Conservation (phyloP, 2,329 filamentous ascomycete genomes). For the Albophoma yamanashiensis region DNA sequence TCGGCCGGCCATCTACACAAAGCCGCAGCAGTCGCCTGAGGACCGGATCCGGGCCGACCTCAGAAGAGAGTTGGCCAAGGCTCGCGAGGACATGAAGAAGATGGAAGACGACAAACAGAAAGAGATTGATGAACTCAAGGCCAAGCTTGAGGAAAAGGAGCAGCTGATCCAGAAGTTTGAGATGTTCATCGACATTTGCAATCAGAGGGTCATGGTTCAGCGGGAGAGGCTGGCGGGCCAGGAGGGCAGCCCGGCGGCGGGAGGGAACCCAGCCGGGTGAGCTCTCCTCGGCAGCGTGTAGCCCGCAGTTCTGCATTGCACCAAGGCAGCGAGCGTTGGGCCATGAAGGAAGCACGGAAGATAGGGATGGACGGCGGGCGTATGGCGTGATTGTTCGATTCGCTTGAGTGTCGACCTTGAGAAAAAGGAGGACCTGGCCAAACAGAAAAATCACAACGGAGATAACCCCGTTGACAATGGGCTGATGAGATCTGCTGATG, state of each 20-base stretch:
- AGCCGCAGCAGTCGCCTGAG: slow-evolving; percentile 51
- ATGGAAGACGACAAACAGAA: slow-evolving; percentile 45
- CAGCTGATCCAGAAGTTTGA: slow-evolving; percentile 53
- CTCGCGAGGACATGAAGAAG: slow-evolving; percentile 44
- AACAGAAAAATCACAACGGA: neutral
- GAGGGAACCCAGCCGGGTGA: slow-evolving; percentile 14
- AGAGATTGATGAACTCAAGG: slow-evolving; percentile 46
- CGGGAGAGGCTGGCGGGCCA: slow-evolving; percentile 36
- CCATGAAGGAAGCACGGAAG: neutral
- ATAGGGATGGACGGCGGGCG: neutral
- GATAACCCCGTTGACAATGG: neutral
- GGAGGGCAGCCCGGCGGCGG: slow-evolving; percentile 15
- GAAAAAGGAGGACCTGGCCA: neutral
- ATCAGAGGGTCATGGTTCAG: slow-evolving; percentile 54
- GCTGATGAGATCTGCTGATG: neutral
- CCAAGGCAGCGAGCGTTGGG: neutral
- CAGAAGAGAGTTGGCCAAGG: slow-evolving; percentile 47
- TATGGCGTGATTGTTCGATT: neutral
- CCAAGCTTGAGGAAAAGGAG: slow-evolving; percentile 52
- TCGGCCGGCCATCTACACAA: slow-evolving; percentile 55
- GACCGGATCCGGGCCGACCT: slow-evolving; percentile 54
- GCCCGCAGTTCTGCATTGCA: neutral
- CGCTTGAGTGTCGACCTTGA: neutral
- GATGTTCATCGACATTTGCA: slow-evolving; percentile 61
- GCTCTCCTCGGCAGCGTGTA: neutral